Evolutionary conservation across 2,329 filamentous ascomycete species (phyloP), one percentile per base, ranked within the genome.

Genomic region (Colletotrichum tropicicola): DNA sequence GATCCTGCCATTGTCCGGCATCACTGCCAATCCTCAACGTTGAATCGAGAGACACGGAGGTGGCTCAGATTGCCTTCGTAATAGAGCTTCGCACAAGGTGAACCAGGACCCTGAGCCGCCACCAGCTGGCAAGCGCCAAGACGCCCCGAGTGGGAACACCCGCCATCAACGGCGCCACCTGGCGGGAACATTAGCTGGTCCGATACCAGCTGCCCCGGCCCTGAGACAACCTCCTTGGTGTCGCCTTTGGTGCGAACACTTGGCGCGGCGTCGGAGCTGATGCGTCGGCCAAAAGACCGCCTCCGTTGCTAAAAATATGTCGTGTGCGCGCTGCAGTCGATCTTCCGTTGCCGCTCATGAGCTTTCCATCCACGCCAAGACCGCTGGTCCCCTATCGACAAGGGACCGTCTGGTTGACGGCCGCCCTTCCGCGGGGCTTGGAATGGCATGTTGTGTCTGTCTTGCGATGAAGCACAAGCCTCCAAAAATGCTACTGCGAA

Each of bases 261-360:
- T 62, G 59, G 53, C 44, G 15, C 21, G 45, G 27, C 30, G 13
- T 30, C 3, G 6, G 1, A 35, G 13, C 15, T 21, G 19, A 23
- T 7, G n/a, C 3, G 21, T 13, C 54, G n/a, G 54, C 30, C 52
- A 41, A 41, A 53, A 53, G 10, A 13, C 44, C 19, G 28, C 10
- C 9, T 32, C 32, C 23, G 12, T n/a, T 30, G n/a, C 39, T 59
- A 63, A 59, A 53, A 63, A 63, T 59, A 59, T 15, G 17, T 25
- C 12, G 15, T 32, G 15, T 13, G 8, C 10, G 12, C 32, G 5
- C 32, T 35, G 32, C 32, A n/a, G 32, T n/a, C 32, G 13, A 15
- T 35, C 32, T 15, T 35, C 32, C 15, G 4, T 23, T 41, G 10
- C 4, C 28, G 5, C 17, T 54, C n/a, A 23, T 25, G 13, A 6